phyloP scores from a whole-genome alignment of 2,329 filamentous ascomycete genomes.

The Alternaria ethzedia region DNA sequence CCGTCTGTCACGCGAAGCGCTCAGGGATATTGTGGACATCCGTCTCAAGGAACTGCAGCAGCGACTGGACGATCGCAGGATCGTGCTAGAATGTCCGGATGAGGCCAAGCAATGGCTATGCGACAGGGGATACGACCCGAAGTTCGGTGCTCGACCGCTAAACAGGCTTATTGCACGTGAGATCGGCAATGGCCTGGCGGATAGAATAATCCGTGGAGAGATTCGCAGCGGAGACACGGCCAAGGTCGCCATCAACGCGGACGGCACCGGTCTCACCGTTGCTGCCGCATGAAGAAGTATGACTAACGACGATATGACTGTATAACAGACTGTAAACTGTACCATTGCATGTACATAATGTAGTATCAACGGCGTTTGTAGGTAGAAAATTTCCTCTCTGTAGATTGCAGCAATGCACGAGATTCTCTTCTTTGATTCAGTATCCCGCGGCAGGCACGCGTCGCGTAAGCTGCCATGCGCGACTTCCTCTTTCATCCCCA shows the following conservation, averaged over 20 bases:
- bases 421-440: constrained; percentile 6
- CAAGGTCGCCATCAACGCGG: constrained; percentile 70
- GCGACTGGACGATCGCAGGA: constrained; percentile 83
- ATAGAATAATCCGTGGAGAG: constrained; percentile 88
- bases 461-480: constrained; percentile 10
- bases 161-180: constrained; percentile 90
- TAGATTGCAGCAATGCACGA: constrained; percentile 11
- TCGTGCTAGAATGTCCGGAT: constrained; percentile 73
- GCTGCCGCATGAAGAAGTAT: constrained; percentile 14
- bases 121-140: constrained; percentile 87
- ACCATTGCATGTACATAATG: constrained; percentile 18
- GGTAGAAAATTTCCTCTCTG: constrained; percentile 11
- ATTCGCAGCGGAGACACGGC: constrained; percentile 78
- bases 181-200: constrained; percentile 86
- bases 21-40: constrained; percentile 94
- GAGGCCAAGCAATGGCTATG: constrained; percentile 86
- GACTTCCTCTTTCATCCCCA: constrained; percentile 19
- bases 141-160: constrained; percentile 87
- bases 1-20: constrained; percentile 75
- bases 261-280: constrained; percentile 36
- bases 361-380: constrained; percentile 14
- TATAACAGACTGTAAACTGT: constrained; percentile 18
- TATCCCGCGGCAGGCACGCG: constrained; percentile 20
- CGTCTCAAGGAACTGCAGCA: constrained; percentile 82
- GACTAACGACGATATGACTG: constrained; percentile 31